Conservation (phyloP, 2,329 filamentous ascomycete genomes). For the Claviceps fusiformis region DNA sequence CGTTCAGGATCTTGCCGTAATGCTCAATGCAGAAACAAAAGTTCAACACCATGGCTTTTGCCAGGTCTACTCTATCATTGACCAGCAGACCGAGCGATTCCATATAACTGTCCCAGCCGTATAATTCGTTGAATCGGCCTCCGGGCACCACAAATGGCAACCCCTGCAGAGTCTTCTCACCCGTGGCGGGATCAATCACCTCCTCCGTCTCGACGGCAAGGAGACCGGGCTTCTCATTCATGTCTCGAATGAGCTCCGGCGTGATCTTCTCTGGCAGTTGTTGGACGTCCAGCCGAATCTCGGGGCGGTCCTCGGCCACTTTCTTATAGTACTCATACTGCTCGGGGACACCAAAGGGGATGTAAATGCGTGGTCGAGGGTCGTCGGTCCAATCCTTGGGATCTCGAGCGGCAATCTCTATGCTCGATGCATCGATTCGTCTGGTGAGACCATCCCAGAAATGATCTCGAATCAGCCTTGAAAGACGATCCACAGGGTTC, state of each 20-base stretch:
- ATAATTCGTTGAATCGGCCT: conserved; percentile 94
- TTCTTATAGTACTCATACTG: conserved; percentile 82
- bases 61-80: conserved; percentile 72
- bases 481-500: conserved; percentile 81
- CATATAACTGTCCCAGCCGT: conserved; percentile 99
- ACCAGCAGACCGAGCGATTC: conserved; percentile 79
- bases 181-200: conserved; percentile 44
- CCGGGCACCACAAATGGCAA: conserved; percentile 95
- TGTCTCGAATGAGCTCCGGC: conserved; percentile 63
- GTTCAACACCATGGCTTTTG: conserved; percentile 89
- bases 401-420: conserved; percentile 75
- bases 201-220: conserved; percentile 84
- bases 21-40: conserved; percentile 98
- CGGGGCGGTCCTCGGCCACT: conserved; percentile 64
- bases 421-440: conserved; percentile 75
- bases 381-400: conserved; percentile 93
- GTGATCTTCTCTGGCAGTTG: conserved; percentile 66
- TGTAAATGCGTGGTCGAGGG: conserved; percentile 80
- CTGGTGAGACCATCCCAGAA: conserved; percentile 91
- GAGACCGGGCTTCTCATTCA: conserved; percentile 80
- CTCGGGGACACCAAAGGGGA: conserved; percentile 71
- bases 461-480: conserved; percentile 71
- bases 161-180: conserved; percentile 60
- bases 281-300: conserved; percentile 77
- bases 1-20: conserved; percentile 97